phyloP scores from a whole-genome alignment of 495 filamentous ascomycete species.

The Penicillium soppii region DNA sequence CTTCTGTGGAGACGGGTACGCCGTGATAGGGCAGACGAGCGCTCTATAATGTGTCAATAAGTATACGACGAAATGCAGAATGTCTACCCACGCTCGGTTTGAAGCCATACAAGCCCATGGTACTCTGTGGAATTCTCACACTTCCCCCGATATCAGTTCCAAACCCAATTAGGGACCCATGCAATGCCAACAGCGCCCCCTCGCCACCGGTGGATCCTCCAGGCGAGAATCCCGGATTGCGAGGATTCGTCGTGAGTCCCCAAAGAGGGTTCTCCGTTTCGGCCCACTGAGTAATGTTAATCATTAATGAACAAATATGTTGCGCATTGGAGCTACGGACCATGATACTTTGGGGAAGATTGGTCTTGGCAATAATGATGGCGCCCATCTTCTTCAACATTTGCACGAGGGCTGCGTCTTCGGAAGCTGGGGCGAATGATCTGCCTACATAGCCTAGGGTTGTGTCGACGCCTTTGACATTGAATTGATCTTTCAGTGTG shows the following conservation, averaged over 20 bases:
- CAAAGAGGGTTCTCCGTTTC: slow-evolving; percentile 57
- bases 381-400: slow-evolving; percentile 50
- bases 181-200: slow-evolving; percentile 56
- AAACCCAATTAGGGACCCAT: slow-evolving; percentile 62
- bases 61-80: background rate
- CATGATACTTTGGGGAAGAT: slow-evolving; percentile 55
- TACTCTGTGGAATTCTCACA: slow-evolving; percentile 54
- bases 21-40: slow-evolving; percentile 46
- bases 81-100: slow-evolving; percentile 56
- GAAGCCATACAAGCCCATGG: slow-evolving; percentile 53
- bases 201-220: slow-evolving; percentile 69
- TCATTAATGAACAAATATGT: no score
- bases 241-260: slow-evolving; percentile 52
- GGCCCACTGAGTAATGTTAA: slow-evolving; percentile 31
- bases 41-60: slow-evolving; percentile 27
- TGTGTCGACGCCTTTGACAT: slow-evolving; percentile 58
- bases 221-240: slow-evolving; percentile 44
- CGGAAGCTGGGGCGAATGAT: slow-evolving; percentile 47
- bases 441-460: slow-evolving; percentile 59
- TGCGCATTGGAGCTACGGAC: slow-evolving; percentile 25
- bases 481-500: slow-evolving; percentile 65
- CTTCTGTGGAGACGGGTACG: slow-evolving; percentile 49
- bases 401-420: slow-evolving; percentile 48
- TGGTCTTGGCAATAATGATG: slow-evolving; percentile 61
- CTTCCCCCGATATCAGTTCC: slow-evolving; percentile 66